Evolutionary conservation across 1,139 yeast species (phyloP).

Genomic region (Scheffersomyces cryptocercus): DNA sequence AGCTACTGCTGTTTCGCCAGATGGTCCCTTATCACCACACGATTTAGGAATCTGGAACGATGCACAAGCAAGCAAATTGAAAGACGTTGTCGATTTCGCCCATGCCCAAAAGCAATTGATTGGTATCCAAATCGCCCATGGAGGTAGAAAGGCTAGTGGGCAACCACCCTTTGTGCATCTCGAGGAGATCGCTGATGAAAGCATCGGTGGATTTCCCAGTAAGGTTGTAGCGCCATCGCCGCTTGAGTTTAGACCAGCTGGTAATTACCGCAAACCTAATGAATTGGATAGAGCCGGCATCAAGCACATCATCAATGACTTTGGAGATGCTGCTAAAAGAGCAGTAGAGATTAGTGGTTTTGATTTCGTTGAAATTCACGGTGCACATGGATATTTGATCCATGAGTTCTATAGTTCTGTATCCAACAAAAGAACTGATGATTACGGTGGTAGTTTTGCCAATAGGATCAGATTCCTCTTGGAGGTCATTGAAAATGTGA

Average conservation of each 20-base stretch:
- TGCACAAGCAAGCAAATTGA: conserved; percentile 48
- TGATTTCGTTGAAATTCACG: conserved; percentile 17
- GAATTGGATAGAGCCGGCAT: conserved; percentile 38
- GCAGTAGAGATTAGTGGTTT: conserved; percentile 15
- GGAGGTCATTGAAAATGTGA: conserved; percentile 27
- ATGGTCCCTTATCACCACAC: conserved; percentile 45
- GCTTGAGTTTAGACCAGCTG: conserved; percentile 32
- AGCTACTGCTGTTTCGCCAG: conserved; percentile 47
- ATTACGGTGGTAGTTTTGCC: conserved; percentile 18
- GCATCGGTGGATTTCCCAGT: conserved; percentile 44
- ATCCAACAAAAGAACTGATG: conserved; percentile 17
- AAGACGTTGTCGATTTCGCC: conserved; percentile 54
- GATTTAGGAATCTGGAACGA: conserved; percentile 55
- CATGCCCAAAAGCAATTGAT: conserved; percentile 52
- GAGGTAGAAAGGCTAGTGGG: conserved; percentile 52
- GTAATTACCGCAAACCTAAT: conserved; percentile 26
- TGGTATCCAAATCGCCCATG: conserved; percentile 58
- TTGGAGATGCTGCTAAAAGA: conserved; percentile 26
- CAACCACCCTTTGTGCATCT: conserved; percentile 35
- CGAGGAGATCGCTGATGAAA: conserved; percentile 30
- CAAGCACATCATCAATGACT: conserved; percentile 32
- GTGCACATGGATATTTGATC: conserved; percentile 18
- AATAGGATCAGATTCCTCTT: conserved; percentile 14
- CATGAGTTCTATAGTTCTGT: conserved; percentile 12
- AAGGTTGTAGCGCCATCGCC: conserved; percentile 51